A percentile compares a stretch with the other conserved stretches of the same genome.
Evolutionary conservation across 1,284 basidiomycete species (phyloP).

Genomic region (Mycena sp.): DNA sequence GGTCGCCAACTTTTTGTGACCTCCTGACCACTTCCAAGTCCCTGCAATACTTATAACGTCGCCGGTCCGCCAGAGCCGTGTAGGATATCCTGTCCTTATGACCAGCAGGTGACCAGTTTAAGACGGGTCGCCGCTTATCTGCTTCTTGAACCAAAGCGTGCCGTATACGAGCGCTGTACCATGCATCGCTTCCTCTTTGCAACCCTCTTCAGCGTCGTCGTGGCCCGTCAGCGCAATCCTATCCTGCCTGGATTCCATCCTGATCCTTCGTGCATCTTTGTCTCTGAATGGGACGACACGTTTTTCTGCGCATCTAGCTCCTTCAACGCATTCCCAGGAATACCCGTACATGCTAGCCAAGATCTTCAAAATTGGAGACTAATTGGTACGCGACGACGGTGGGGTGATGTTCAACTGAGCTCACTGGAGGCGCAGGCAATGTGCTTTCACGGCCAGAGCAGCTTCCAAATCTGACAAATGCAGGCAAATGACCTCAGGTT

Average conservation of each 20-base stretch:
- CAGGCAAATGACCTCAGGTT: conserved; percentile 12
- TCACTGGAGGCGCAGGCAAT: conserved; percentile 26
- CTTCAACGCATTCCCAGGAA: conserved; percentile 38
- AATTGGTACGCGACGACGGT: conserved; percentile 23
- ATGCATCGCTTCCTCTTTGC: not conserved
- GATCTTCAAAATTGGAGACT: conserved; percentile 36
- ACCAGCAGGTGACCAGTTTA: no score
- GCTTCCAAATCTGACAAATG: conserved; percentile 32
- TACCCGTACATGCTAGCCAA: conserved; percentile 37
- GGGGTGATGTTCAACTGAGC: not conserved
- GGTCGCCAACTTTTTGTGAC: no score
- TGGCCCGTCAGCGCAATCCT: conserved; percentile 23
- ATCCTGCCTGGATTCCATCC: conserved; percentile 35
- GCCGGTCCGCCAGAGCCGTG: no score
- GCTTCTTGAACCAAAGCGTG: no score
- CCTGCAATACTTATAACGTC: no score
- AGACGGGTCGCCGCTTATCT: no score
- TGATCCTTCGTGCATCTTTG: conserved; percentile 36
- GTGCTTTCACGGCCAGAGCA: conserved; percentile 36
- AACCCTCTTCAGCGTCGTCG: not conserved
- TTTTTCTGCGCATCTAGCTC: conserved; percentile 33
- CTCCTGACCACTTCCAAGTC: no score
- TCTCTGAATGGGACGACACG: conserved; percentile 30
- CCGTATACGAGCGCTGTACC: no score
- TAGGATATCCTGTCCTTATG: no score